phyloP scores from a whole-genome alignment of 2,329 filamentous ascomycete genomes.

The Xylariaceae sp. region DNA sequence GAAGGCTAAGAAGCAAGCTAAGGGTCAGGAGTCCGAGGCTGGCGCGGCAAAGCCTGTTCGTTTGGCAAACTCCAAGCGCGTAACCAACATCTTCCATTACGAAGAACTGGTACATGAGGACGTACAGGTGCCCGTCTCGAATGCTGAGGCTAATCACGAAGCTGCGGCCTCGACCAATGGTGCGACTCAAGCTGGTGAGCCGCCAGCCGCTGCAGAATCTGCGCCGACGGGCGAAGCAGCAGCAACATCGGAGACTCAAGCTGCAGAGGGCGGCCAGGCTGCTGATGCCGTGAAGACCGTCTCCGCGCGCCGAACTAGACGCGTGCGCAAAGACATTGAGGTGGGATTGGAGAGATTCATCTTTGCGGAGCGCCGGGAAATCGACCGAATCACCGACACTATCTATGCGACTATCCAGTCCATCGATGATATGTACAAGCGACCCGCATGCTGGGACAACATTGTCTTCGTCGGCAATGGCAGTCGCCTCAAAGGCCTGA shows the following conservation, averaged over 20 bases:
- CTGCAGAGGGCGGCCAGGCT: conserved; percentile 16
- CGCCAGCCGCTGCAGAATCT: conserved; percentile 19
- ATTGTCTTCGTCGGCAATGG: conserved; percentile 91
- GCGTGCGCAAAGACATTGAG: conserved; percentile 63
- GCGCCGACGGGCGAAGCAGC: conserved; percentile 18
- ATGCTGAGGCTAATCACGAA: conserved; percentile 21
- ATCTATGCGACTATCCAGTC: conserved; percentile 79
- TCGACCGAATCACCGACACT: conserved; percentile 77
- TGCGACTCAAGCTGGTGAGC: conserved; percentile 17
- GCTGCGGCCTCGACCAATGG: conserved; percentile 1
- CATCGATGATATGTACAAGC: conserved; percentile 78
- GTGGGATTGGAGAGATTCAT: conserved; percentile 71
- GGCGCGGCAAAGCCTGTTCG: conserved; percentile 51
- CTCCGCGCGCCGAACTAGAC: conserved; percentile 47
- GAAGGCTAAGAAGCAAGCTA: conserved; percentile 55
- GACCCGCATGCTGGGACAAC: conserved; percentile 85
- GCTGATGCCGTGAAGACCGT: conserved; percentile 29
- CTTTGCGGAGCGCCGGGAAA: conserved; percentile 62
- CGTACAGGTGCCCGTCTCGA: conserved; percentile 36
- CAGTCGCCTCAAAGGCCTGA: conserved; percentile 67
- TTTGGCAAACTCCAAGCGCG: conserved; percentile 67
- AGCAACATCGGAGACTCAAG: conserved; percentile 19
- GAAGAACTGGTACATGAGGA: conserved; percentile 61
- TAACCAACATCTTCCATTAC: conserved; percentile 65
- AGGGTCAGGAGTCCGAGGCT: conserved; percentile 52